phyloP scores from a whole-genome alignment of 371 early-diverging fungal genomes.

The Rhizopus stolonifer region DNA sequence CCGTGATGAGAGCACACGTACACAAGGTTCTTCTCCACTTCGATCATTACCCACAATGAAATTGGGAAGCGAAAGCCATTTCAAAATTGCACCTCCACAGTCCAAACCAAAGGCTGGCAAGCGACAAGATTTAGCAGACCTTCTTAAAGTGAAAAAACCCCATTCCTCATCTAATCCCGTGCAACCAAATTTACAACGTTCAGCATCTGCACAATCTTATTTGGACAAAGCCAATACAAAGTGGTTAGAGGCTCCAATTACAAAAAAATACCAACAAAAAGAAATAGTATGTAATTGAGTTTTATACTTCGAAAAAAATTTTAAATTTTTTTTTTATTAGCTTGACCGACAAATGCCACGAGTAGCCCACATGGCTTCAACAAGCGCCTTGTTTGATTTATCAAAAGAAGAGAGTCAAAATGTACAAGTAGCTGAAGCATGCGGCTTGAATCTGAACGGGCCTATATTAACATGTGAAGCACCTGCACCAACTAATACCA shows the following conservation, averaged over 20 bases:
- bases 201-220: slow-evolving; percentile 25
- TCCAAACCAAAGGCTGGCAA: no score
- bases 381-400: slow-evolving; percentile 4
- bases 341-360: slow-evolving; percentile 79
- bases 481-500: not conserved
- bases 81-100: no score
- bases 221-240: slow-evolving; percentile 30
- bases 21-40: not conserved
- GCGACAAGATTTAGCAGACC: not conserved
- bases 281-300: slow-evolving; percentile 2
- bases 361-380: slow-evolving; percentile 60
- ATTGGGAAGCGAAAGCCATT: no score
- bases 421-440: slow-evolving; percentile 76
- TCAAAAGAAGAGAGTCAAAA: slow-evolving; percentile 54
- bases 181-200: slow-evolving; percentile 22
- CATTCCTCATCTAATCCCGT: not conserved
- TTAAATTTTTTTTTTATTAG: slow-evolving; percentile 27
- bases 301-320: not conserved
- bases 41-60: not conserved
- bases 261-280: slow-evolving; percentile 9
- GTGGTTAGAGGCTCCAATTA: slow-evolving; percentile 31
- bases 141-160: not conserved
- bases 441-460: slow-evolving; percentile 64
- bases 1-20: not conserved
- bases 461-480: slow-evolving; percentile 32